Evolutionary conservation across 768 basidiomycete species (phyloP).

Genomic region (Floccularia luteovirens): DNA sequence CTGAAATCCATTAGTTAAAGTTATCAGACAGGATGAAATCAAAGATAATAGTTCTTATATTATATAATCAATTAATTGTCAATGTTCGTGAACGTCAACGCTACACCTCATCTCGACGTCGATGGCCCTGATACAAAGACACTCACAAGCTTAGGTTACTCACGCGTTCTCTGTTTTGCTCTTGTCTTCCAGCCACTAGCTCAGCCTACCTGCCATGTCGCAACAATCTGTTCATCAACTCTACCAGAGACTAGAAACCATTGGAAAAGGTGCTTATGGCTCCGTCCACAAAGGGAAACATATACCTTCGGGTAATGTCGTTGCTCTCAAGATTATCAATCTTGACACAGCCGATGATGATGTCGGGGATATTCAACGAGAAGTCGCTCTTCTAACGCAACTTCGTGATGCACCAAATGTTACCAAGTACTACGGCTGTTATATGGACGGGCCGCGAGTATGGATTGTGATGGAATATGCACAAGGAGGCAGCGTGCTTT

Average conservation of each 20-base stretch:
- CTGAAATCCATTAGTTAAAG: slow-evolving; percentile 74
- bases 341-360: slow-evolving; percentile 96
- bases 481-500: slow-evolving; percentile 88
- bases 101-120: too few species aligned
- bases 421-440: slow-evolving; percentile 95
- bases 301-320: slow-evolving; percentile 75
- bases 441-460: slow-evolving; percentile 89
- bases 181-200: too few species aligned
- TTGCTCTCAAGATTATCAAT: slow-evolving; percentile 98
- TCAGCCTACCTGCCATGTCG: too few species aligned
- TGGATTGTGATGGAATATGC: slow-evolving; percentile 99
- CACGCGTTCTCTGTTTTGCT: too few species aligned
- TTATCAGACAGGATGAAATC: too few species aligned
- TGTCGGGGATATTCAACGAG: slow-evolving; percentile 92
- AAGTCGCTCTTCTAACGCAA: slow-evolving; percentile 88
- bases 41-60: too few species aligned
- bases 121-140: too few species aligned
- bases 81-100: too few species aligned
- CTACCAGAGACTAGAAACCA: slow-evolving; percentile 81
- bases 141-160: too few species aligned
- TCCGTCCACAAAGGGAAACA: slow-evolving; percentile 91
- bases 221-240: slow-evolving; percentile 3
- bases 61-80: too few species aligned
- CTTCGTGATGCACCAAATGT: slow-evolving; percentile 86
- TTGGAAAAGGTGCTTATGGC: slow-evolving; percentile 94